Evolutionary conservation across 1,284 basidiomycete genomes (phyloP).

Genomic region (Irpex sp.): DNA sequence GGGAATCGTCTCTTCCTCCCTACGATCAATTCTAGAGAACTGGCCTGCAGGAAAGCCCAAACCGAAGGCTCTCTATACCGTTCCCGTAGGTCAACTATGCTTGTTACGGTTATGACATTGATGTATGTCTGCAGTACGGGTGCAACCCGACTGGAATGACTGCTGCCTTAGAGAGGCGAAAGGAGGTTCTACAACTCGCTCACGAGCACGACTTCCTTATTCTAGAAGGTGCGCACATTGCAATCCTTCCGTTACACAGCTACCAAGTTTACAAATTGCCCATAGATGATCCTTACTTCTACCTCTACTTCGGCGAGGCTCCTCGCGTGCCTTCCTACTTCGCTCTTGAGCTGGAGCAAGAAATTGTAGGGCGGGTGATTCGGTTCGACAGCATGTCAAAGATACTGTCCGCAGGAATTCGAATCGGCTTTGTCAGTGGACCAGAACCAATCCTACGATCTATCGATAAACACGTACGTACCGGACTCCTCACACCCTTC

Average conservation of each 20-base stretch:
- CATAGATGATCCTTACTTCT: conserved; percentile 78
- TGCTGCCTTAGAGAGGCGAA: conserved; percentile 64
- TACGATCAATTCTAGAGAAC: conserved; percentile 65
- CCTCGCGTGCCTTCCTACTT: conserved; percentile 76
- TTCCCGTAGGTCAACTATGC: conserved; percentile 49
- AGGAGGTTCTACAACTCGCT: conserved; percentile 72
- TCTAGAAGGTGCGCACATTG: conserved; percentile 61
- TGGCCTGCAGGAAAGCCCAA: conserved; percentile 75
- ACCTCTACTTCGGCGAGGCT: conserved; percentile 65
- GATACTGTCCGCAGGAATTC: conserved; percentile 78
- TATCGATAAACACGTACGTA: conserved; percentile 70
- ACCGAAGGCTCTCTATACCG: conserved; percentile 83
- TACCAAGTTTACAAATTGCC: not conserved
- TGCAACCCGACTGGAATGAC: conserved; percentile 81
- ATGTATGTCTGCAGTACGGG: conserved; percentile 47
- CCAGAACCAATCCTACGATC: conserved; percentile 71
- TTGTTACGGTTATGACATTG: too few relatives aligned
- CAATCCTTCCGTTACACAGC: not conserved
- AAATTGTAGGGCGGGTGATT: conserved; percentile 69
- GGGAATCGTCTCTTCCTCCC: conserved; percentile 64
- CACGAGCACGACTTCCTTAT: conserved; percentile 76
- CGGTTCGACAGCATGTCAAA: conserved; percentile 91
- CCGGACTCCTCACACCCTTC: not conserved
- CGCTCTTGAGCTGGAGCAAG: conserved; percentile 60
- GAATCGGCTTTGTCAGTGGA: conserved; percentile 82